A percentile compares a stretch with the other conserved stretches of the same genome.
These are phyloP conservation scores for Sphaerulina musiva DNA, from an alignment of 2,329 filamentous ascomycete species.

Conservation along the genomic window DNA sequence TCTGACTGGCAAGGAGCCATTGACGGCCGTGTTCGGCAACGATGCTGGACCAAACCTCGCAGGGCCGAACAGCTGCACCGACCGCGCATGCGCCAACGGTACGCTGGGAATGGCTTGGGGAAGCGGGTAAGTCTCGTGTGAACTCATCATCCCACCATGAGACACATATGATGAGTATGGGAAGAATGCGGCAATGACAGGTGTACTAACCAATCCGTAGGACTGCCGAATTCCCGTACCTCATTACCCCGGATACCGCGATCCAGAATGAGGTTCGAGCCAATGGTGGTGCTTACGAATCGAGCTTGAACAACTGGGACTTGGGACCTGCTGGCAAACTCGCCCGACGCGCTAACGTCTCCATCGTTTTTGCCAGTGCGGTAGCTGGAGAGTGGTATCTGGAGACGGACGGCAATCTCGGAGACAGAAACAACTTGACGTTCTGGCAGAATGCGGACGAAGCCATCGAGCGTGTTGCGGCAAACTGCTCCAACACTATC, in stretches of 20 bases:
- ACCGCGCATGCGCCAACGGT: slow-evolving; percentile 42
- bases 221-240: slow-evolving; percentile 34
- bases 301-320: slow-evolving; percentile 26
- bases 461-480: slow-evolving; percentile 57
- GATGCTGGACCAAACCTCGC: slow-evolving; percentile 43
- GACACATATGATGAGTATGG: no score
- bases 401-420: slow-evolving; percentile 38
- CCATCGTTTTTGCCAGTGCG: slow-evolving; percentile 45
- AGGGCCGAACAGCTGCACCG: slow-evolving; percentile 45
- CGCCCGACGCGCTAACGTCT: slow-evolving; percentile 27
- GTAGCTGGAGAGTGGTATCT: slow-evolving; percentile 47
- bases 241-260: slow-evolving; percentile 28
- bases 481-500: slow-evolving; percentile 31
- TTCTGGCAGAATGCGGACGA: slow-evolving; percentile 35
- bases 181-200: no score
- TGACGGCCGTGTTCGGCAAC: slow-evolving; percentile 46
- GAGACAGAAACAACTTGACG: slow-evolving; percentile 45
- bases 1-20: slow-evolving; percentile 42
- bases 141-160: no score
- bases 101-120: slow-evolving; percentile 46
- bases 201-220: slow-evolving; percentile 11
- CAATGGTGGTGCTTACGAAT: slow-evolving; percentile 24
- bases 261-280: slow-evolving; percentile 26
- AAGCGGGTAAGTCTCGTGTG: background rate
- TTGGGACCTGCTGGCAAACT: slow-evolving; percentile 27